Evolutionary conservation across 306 rosid species (phyloP).

Genomic region (Cicer arietinum): DNA sequence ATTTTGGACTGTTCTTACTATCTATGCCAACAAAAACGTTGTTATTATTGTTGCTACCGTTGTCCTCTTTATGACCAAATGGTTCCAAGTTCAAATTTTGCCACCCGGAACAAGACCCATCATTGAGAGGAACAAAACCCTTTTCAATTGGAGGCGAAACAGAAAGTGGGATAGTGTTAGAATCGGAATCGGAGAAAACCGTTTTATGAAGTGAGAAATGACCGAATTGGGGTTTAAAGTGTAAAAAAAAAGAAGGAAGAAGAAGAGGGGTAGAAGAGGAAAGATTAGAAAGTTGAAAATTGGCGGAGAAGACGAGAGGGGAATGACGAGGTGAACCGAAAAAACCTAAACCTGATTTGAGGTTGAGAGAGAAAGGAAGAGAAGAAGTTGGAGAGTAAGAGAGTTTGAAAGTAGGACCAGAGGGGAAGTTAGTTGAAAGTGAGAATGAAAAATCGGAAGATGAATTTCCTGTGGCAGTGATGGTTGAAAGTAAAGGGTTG

Average conservation of each 20-base stretch:
- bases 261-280: constrained; percentile 44
- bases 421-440: constrained; percentile 62
- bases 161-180: constrained; percentile 32
- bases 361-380: constrained; percentile 69
- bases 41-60: not conserved
- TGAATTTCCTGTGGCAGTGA: constrained; percentile 51
- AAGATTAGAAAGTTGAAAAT: constrained; percentile 52
- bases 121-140: constrained; percentile 42
- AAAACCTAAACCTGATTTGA: constrained; percentile 83
- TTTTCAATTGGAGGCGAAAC: constrained; percentile 44
- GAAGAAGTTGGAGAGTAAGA: constrained; percentile 59
- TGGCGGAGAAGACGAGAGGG: constrained; percentile 78
- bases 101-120: constrained; percentile 61
- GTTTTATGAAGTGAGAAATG: constrained; percentile 67
- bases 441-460: constrained; percentile 71
- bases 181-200: constrained; percentile 49
- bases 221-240: constrained; percentile 78
- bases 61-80: constrained; percentile 33
- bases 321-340: constrained; percentile 76
- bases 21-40: constrained; percentile 32
- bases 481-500: constrained; percentile 65
- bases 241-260: constrained; percentile 71
- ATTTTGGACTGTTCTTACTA: constrained; percentile 49
- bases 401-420: constrained; percentile 62
- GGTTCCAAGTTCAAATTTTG: constrained; percentile 79